Conservation (phyloP, 768 basidiomycete species). For the Xanthoconium stramineum region DNA sequence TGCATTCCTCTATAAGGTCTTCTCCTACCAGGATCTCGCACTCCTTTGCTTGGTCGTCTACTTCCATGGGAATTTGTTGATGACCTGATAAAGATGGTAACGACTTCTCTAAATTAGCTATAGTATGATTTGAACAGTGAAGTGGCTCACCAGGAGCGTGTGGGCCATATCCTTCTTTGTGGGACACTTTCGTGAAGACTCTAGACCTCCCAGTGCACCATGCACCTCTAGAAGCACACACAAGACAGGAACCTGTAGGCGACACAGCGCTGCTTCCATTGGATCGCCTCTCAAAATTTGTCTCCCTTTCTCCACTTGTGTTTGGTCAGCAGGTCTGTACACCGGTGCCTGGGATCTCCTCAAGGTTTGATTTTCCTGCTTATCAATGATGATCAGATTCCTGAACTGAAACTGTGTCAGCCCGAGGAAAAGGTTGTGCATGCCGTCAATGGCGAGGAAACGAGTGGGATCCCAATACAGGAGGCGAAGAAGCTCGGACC, state of each 20-base stretch:
- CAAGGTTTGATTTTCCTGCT: background rate
- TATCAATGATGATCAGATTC: constrained; percentile 9
- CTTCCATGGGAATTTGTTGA: no score
- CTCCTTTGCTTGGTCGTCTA: no score
- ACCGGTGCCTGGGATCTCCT: background rate
- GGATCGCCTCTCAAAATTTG: background rate
- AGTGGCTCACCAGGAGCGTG: background rate
- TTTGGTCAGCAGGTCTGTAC: no score
- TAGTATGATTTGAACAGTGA: no score
- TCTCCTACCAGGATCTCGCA: no score
- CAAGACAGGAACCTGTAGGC: no score
- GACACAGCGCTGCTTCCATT: no score
- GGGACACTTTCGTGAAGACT: background rate
- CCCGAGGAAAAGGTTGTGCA: constrained; percentile 37
- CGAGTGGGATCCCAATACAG: constrained; percentile 35
- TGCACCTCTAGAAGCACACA: no score
- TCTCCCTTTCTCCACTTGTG: no score
- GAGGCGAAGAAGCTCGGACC: constrained; percentile 28
- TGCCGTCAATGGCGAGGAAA: constrained; percentile 32
- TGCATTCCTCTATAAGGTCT: background rate
- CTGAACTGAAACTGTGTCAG: constrained; percentile 8
- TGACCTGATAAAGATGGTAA: no score
- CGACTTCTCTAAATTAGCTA: no score
- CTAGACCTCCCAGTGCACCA: no score
- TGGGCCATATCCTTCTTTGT: background rate